Percentiles rank a stretch among this genome's conserved stretches.
Conservation (phyloP, 192 early-diverging fungal genomes). For the Kickxella alabastrina region DNA sequence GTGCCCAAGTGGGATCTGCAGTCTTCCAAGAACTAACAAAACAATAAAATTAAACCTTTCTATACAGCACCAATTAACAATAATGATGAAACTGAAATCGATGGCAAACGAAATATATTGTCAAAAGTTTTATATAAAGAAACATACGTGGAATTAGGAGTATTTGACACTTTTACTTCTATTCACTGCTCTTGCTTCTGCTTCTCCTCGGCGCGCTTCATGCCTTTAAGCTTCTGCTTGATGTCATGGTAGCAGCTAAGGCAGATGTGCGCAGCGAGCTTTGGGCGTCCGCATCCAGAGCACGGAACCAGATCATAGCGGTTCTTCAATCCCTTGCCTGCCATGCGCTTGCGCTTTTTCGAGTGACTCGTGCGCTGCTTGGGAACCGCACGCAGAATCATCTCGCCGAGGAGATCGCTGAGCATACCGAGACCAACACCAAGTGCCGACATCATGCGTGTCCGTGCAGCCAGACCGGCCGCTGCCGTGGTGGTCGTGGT, state of each 20-base stretch:
- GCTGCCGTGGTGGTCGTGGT: background rate
- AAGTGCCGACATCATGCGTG: constrained; percentile 11
- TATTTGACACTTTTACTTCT: too few species aligned
- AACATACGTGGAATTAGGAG: too few species aligned
- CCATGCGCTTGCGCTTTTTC: constrained; percentile 81
- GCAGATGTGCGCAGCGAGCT: constrained; percentile 77
- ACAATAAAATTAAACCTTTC: background rate
- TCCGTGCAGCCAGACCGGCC: constrained; percentile 8
- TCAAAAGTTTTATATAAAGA: too few species aligned
- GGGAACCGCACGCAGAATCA: constrained; percentile 78
- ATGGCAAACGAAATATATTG: too few species aligned
- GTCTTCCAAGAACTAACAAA: background rate
- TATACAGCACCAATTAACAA: too few species aligned
- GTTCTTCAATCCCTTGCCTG: constrained; percentile 72
- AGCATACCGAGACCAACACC: constrained; percentile 31
- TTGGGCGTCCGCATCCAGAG: constrained; percentile 69
- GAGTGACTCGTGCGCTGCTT: constrained; percentile 92
- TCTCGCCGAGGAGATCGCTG: constrained; percentile 51
- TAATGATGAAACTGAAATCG: too few species aligned
- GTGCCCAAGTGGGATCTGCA: constrained; percentile 37
- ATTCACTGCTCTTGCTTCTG: too few species aligned
- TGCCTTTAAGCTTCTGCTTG: constrained; percentile 46
- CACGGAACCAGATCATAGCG: constrained; percentile 68
- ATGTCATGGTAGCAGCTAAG: constrained; percentile 67
- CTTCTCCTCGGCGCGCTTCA: constrained; percentile 21